These are phyloP conservation scores for Suhomyces taliae DNA, from an alignment of 1,139 yeast genomes.

Conservation along the genomic window DNA sequence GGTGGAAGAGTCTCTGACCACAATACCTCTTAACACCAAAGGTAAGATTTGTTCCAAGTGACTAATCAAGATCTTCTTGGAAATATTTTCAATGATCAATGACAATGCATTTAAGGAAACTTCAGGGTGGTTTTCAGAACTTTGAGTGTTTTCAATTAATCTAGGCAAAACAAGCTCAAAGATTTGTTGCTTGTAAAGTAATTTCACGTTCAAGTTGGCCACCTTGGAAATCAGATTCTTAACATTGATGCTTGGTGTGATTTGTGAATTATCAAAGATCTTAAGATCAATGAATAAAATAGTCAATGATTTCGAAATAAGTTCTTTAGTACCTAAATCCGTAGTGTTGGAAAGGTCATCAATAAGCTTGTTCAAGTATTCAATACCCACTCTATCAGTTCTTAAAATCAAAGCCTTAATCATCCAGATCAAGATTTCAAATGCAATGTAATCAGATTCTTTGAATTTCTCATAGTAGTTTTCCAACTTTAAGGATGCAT, in stretches of 20 bases:
- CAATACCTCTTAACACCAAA: slow-evolving; percentile 64
- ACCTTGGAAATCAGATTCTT: slow-evolving; percentile 44
- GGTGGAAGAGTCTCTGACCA: slow-evolving; percentile 35
- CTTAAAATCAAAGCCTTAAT: slow-evolving; percentile 68
- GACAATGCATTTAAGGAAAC: slow-evolving; percentile 67
- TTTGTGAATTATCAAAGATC: slow-evolving; percentile 45
- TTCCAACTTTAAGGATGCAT: neutral
- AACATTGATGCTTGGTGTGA: slow-evolving; percentile 21
- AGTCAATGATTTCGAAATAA: slow-evolving; percentile 57
- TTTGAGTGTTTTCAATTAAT: slow-evolving; percentile 40
- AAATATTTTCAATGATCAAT: slow-evolving; percentile 62
- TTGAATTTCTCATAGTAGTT: slow-evolving; percentile 2
- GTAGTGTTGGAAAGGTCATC: slow-evolving; percentile 10
- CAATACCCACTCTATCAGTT: slow-evolving; percentile 50
- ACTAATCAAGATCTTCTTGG: slow-evolving; percentile 57
- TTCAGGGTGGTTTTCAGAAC: slow-evolving; percentile 20
- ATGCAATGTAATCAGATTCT: slow-evolving; percentile 3
- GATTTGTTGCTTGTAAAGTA: slow-evolving; percentile 75
- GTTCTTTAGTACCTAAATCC: slow-evolving; percentile 6
- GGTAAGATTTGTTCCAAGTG: slow-evolving; percentile 69
- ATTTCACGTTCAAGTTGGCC: slow-evolving; percentile 57
- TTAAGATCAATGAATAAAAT: slow-evolving; percentile 66
- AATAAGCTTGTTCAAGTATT: slow-evolving; percentile 34
- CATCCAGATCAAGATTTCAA: slow-evolving; percentile 69
- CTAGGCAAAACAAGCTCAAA: slow-evolving; percentile 58